Evolutionary conservation across 2,329 filamentous ascomycete genomes (phyloP).

Genomic region (Ophioceras dolichostomum): DNA sequence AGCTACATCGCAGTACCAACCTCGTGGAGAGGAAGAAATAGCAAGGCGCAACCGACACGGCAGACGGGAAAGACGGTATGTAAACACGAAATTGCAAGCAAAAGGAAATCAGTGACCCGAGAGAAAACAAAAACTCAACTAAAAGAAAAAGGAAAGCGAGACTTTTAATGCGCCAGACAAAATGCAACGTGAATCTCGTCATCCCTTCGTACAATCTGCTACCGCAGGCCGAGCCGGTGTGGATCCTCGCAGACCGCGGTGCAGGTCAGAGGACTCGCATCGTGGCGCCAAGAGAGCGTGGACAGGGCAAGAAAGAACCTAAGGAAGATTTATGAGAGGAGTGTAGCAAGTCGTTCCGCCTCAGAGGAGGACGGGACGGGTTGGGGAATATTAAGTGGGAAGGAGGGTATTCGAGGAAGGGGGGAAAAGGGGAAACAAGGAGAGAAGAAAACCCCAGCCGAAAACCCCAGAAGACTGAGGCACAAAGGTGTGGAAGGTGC

Average conservation of each 20-base stretch:
- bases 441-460: background rate
- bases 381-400: background rate
- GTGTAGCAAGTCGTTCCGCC: no score
- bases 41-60: background rate
- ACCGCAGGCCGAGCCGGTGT: slow-evolving; percentile 14
- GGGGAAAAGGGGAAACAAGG: background rate
- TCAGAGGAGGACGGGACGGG: background rate
- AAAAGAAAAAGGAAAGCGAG: background rate
- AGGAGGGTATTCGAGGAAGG: background rate
- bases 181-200: slow-evolving; percentile 38
- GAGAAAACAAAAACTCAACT: background rate
- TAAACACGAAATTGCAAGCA: background rate
- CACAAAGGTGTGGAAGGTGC: no score
- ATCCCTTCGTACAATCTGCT: slow-evolving; percentile 30
- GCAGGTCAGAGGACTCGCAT: slow-evolving; percentile 34
- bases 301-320: background rate
- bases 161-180: slow-evolving; percentile 29
- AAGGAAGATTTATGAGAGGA: no score
- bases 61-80: background rate
- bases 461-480: background rate
- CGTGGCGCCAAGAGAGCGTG: slow-evolving; percentile 6
- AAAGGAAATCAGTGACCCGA: background rate
- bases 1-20: background rate
- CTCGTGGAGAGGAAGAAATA: background rate
- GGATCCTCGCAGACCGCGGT: slow-evolving; percentile 27